Base-by-base conservation (phyloP, 352 stramenopile genomes). In the Blastocystis hominis region DNA sequence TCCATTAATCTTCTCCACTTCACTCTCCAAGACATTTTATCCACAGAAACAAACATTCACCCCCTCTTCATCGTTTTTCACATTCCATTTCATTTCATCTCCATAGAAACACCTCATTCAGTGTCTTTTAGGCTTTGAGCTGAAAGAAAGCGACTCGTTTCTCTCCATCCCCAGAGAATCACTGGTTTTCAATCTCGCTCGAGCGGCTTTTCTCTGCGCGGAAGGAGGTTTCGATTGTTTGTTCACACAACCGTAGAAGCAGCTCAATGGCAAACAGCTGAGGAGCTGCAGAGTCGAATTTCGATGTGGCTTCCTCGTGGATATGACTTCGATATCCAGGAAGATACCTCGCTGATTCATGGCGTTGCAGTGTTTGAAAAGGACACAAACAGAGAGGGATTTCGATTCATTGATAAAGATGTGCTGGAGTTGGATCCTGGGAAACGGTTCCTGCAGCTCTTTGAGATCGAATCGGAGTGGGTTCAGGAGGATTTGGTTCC, bases 401-500 rank as follows among this genome's bases (percentile, higher is more conserved):
- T 69, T 46, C 72, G 53, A 30, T 84, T 84, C 55, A 66, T 84
- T 30, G 72, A 84, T 34, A 64, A 42, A 7, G 72, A 84, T 46
- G 34, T 53, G 20, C 34, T 84, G 56, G 50, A 17, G 40, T 44
- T 84, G 53, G 55, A 84, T 46, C 72, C 72, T 13, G 20, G 62
- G 55, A 46, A n/a, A 24, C 54, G 72, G 24, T 68, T 84, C 44
- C 34, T 40, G 30, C 47, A 84, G 38, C 42, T 84, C 20, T 84
- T 84, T 47, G 40, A 36, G 6, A 84, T 84, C 38, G 72, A 84
- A 34, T 84, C 72, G 17, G 72, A 84, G n/a, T 84, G 72, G 72
- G 68, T n/a, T 15, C 72, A 84, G 50, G 72, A 84, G 42, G 72
- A 84, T 42, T 46, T 84, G 10, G 38, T 84, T 0, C 72, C 72